Base-by-base conservation (phyloP, 345 rosid genomes). In the Acer negundo region DNA sequence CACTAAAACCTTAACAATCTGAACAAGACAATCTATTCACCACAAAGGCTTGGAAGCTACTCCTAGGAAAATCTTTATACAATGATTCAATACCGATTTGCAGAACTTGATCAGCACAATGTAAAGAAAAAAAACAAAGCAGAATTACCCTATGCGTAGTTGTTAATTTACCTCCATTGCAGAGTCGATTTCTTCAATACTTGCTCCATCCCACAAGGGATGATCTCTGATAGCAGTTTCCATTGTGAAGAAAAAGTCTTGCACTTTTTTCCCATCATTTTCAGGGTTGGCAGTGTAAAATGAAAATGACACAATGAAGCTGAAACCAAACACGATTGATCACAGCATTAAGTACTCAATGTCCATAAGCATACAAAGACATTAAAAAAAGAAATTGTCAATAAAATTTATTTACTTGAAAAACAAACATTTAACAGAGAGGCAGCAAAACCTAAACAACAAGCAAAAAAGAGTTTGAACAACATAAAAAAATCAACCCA, bases 221-320 rank as follows among this genome's bases (percentile, higher is more conserved):
- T 85, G 87, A 73, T 86, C 91, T 75, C 73, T 75, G 49, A 89
- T 78, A 55, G 87, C 80, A 75, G 73, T 75, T 82, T 89, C 97
- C 90, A 88, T 89, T 7, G 83, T 66, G 22, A 74, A 66, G 79
- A 76, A 88, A 69, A 93, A 88, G 15, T 87, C 87, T 46, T 85
- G 91, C 69, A 85, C 86, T 78, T 73, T 88, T 70, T 91, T 87
- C 55, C 85, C 85, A 78, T 90, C 87, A 70, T 68, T 80, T 51
- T 87, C 93, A 16, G 90, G 85, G 73, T 85, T 90, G 22, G 87
- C 42, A 28, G 85, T 23, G 12, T 77, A 67, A 82, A 88, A 90
- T 9, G 86, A 87, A 75, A 85, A 89, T 1, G 91, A 89, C 31
- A 88, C 86, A 3, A 87, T 87, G 89, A 84, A 90, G 85, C 94